A percentile compares a stretch with the other conserved stretches of the same genome.
Conservation (phyloP, 1,139 yeast species). For the Candida glucosophila region DNA sequence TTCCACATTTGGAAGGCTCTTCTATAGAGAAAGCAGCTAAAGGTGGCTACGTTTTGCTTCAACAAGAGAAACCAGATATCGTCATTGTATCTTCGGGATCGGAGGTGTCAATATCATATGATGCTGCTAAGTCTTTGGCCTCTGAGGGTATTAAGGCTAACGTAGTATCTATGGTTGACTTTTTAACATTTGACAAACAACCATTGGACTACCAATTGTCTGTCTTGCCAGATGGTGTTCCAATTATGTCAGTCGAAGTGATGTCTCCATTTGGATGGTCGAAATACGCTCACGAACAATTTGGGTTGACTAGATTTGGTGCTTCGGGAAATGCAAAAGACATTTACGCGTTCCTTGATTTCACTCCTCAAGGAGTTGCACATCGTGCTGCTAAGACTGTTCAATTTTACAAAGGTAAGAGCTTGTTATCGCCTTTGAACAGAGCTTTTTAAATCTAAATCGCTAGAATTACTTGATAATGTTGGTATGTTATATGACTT, state of each 20-base stretch:
- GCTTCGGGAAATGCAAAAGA: constrained; percentile 89
- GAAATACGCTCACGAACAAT: constrained; percentile 93
- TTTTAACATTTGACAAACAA: constrained; percentile 84
- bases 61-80: constrained; percentile 61
- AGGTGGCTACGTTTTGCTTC: constrained; percentile 84
- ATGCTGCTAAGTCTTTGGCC: constrained; percentile 62
- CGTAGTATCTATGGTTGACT: constrained; percentile 91
- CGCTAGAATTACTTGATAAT: too few species aligned
- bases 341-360: constrained; percentile 77
- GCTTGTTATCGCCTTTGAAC: constrained; percentile 68
- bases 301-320: constrained; percentile 95
- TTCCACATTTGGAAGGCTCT: constrained; percentile 94
- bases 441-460: constrained; percentile 52
- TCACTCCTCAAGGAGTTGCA: constrained; percentile 92
- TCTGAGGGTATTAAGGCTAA: constrained; percentile 64
- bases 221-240: constrained; percentile 91
- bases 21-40: constrained; percentile 83
- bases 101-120: constrained; percentile 81
- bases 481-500: too few species aligned
- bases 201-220: constrained; percentile 67
- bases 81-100: constrained; percentile 92
- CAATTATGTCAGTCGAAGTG: constrained; percentile 91
- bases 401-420: constrained; percentile 74
- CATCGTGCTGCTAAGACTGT: constrained; percentile 75
- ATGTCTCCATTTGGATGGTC: constrained; percentile 90